Evolutionary conservation across 1,284 basidiomycete species (phyloP).

Genomic region (Trichosporon asahii): DNA sequence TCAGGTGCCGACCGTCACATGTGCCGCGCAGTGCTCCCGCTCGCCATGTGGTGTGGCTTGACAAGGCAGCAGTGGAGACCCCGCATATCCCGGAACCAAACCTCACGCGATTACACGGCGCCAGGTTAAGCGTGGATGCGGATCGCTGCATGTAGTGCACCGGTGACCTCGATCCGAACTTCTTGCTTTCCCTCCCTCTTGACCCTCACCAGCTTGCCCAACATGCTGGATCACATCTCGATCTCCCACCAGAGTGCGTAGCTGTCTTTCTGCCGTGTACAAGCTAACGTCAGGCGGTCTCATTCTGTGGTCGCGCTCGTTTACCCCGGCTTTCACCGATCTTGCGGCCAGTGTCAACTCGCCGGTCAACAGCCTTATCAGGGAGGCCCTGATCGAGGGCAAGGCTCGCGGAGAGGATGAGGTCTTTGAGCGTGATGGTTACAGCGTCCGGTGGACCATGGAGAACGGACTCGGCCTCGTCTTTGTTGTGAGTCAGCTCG

Average conservation of each 20-base stretch:
- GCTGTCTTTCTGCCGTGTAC: too few relatives aligned
- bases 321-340: constrained; percentile 75
- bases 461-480: constrained; percentile 90
- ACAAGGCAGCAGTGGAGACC: background rate
- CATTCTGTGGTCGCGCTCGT: constrained; percentile 87
- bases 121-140: background rate
- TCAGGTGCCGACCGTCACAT: background rate
- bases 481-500: constrained; percentile 68
- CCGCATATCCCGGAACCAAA: background rate
- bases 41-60: background rate
- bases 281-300: constrained; percentile 65
- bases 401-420: constrained; percentile 57
- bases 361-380: constrained; percentile 83
- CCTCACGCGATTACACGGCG: background rate
- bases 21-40: constrained; percentile 2
- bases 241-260: constrained; percentile 78
- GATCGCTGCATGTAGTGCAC: background rate
- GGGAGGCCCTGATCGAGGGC: constrained; percentile 84
- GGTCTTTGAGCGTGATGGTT: constrained; percentile 85
- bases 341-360: constrained; percentile 72
- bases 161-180: background rate
- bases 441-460: constrained; percentile 86
- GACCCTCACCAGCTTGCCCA: background rate
- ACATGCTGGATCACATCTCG: constrained; percentile 82
- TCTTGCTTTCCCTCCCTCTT: background rate